These are phyloP conservation scores for Spathaspora sp. DNA, from an alignment of 1,139 yeast species.

Conservation along the genomic window DNA sequence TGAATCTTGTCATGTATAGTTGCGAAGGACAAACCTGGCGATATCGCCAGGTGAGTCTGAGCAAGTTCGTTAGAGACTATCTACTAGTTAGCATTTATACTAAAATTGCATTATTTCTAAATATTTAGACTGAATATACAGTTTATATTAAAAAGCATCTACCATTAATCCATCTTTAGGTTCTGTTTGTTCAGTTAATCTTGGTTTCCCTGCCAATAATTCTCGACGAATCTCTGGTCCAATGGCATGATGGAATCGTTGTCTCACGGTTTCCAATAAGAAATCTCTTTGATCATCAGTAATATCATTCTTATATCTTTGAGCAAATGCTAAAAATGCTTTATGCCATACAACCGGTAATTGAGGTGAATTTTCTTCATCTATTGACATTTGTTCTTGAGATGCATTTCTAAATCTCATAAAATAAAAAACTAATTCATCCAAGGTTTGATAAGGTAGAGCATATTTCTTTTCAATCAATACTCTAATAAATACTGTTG, in stretches of 20 bases:
- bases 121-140: neutral
- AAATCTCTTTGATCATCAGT: slow-evolving; percentile 97
- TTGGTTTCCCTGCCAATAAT: slow-evolving; percentile 71
- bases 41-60: no score
- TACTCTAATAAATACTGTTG: slow-evolving; percentile 85
- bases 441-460: slow-evolving; percentile 92
- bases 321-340: slow-evolving; percentile 90
- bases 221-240: slow-evolving; percentile 97
- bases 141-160: slow-evolving; percentile 32
- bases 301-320: slow-evolving; percentile 92
- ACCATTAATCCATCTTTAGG: slow-evolving; percentile 37
- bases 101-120: neutral
- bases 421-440: slow-evolving; percentile 92
- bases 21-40: neutral
- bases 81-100: neutral
- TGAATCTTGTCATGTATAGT: slow-evolving; percentile 11
- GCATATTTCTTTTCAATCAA: slow-evolving; percentile 94
- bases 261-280: slow-evolving; percentile 84
- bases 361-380: slow-evolving; percentile 50
- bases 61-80: no score
- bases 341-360: slow-evolving; percentile 98
- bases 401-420: slow-evolving; percentile 77
- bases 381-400: slow-evolving; percentile 34
- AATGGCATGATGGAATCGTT: slow-evolving; percentile 82
- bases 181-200: slow-evolving; percentile 27